These are phyloP conservation scores for Pseudisothecium myosuroides DNA, from an alignment of 225 moss, liverwort and hornwort species.

Conservation along the genomic window DNA sequence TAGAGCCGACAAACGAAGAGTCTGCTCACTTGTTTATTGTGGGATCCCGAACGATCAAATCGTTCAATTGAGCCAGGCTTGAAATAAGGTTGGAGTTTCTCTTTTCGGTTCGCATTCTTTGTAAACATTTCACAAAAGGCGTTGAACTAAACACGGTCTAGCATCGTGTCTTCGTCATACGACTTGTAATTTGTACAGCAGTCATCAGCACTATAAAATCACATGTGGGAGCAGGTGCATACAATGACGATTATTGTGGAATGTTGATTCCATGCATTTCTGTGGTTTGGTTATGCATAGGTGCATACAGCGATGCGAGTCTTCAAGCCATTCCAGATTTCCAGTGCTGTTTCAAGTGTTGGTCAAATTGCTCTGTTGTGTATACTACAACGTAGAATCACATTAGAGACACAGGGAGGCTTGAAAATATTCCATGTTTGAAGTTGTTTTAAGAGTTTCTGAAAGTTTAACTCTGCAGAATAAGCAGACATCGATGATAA, in stretches of 20 bases:
- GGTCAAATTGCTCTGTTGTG: not conserved
- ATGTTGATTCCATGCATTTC: not conserved
- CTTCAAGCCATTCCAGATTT: not conserved
- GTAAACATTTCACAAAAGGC: conserved; percentile 57
- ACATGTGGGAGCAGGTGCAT: not conserved
- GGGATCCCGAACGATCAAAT: not conserved
- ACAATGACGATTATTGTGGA: no score
- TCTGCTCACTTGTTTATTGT: conserved; percentile 15
- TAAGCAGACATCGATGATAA: not conserved
- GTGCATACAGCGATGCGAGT: not conserved
- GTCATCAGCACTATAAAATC: not conserved
- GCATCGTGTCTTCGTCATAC: conserved; percentile 33
- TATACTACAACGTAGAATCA: not conserved
- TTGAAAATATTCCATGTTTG: not conserved
- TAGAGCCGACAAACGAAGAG: not conserved
- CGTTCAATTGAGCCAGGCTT: not conserved
- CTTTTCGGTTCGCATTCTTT: conserved; percentile 7
- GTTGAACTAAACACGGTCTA: conserved; percentile 52
- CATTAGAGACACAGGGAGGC: not conserved
- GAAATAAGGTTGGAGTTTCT: not conserved
- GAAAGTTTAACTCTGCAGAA: not conserved
- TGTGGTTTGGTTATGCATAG: not conserved
- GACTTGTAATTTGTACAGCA: conserved; percentile 1
- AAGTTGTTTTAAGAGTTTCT: not conserved
- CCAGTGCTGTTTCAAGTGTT: not conserved